These are phyloP conservation scores for Wickerhamomyces canadensis DNA, from an alignment of 805 yeast genomes.

Conservation along the genomic window DNA sequence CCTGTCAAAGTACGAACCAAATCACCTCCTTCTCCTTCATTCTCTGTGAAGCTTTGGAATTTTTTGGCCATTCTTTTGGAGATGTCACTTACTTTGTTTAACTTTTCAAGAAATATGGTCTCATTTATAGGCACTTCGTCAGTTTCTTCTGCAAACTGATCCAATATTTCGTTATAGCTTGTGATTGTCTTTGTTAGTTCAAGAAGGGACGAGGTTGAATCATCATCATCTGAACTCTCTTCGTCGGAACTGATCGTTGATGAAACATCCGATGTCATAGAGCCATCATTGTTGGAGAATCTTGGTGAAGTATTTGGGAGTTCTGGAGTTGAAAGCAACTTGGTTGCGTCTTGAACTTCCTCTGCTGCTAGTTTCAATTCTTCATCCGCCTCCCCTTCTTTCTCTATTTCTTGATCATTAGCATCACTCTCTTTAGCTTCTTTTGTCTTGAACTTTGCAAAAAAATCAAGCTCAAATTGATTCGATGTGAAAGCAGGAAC, in stretches of 20 bases:
- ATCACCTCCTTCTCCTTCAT: slow-evolving; percentile 33
- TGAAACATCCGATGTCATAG: background rate
- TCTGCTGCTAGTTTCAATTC: too few relatives aligned
- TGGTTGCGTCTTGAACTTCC: too few relatives aligned
- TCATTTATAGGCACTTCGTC: slow-evolving; percentile 1
- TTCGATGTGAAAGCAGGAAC: slow-evolving; percentile 58
- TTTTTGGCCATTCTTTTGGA: slow-evolving; percentile 16
- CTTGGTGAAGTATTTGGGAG: too few relatives aligned
- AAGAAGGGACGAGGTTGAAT: slow-evolving; percentile 3
- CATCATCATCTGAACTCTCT: slow-evolving; percentile 2
- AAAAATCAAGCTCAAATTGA: slow-evolving; percentile 42
- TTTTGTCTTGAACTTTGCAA: slow-evolving; percentile 15
- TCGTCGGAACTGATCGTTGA: background rate
- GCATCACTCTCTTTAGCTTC: slow-evolving; percentile 7
- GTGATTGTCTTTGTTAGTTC: slow-evolving; percentile 8
- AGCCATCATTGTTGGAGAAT: background rate
- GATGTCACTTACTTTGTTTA: slow-evolving; percentile 20
- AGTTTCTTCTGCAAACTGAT: slow-evolving; percentile 2
- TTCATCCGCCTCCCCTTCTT: too few relatives aligned
- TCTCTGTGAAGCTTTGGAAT: slow-evolving; percentile 27
- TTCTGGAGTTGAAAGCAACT: too few relatives aligned
- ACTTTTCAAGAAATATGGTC: slow-evolving; percentile 5
- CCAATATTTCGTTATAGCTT: slow-evolving; percentile 3
- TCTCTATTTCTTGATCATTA: slow-evolving; percentile 5
- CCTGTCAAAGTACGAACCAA: slow-evolving; percentile 39